phyloP scores from a whole-genome alignment of 2,329 filamentous ascomycete species.

The Venturia asperata region DNA sequence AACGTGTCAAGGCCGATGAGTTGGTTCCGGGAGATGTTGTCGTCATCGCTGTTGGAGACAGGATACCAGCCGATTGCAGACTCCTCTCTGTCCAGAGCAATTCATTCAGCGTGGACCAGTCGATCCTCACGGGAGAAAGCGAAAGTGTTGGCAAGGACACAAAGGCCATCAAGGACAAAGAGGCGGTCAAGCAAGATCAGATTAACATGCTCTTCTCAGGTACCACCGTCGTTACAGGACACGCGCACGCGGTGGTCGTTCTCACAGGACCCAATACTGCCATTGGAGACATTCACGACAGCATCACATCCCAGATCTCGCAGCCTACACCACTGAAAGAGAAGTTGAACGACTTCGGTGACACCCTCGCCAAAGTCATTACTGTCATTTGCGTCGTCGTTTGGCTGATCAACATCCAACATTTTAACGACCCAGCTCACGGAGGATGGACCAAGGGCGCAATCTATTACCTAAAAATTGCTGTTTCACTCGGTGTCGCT shows the following conservation, averaged over 20 bases:
- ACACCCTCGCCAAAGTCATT: constrained; percentile 93
- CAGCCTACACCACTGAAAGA: constrained; percentile 96
- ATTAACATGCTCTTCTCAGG: constrained; percentile 97
- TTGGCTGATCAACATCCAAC: constrained; percentile 96
- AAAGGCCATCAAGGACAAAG: constrained; percentile 60
- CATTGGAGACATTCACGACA: constrained; percentile 98
- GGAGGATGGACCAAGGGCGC: constrained; percentile 93
- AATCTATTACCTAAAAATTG: constrained; percentile 99
- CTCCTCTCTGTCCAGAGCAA: constrained; percentile 89
- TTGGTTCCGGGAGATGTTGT: constrained; percentile 92
- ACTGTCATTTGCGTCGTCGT: constrained; percentile 93
- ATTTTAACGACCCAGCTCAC: constrained; percentile 92
- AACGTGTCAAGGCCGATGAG: constrained; percentile 89
- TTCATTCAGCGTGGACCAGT: constrained; percentile 93
- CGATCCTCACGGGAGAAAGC: constrained; percentile 93
- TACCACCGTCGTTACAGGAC: constrained; percentile 91
- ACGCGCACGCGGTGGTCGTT: constrained; percentile 84
- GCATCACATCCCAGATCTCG: constrained; percentile 95
- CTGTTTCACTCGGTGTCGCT: constrained; percentile 93
- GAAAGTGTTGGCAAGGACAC: constrained; percentile 90
- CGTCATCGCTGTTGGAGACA: constrained; percentile 79
- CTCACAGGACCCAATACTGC: constrained; percentile 84
- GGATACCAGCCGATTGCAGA: constrained; percentile 91
- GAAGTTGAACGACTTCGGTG: constrained; percentile 97
- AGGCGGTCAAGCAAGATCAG: constrained; percentile 95